phyloP scores from a whole-genome alignment of 108 stramenopile species.

The Fistulifera pelliculosa region DNA sequence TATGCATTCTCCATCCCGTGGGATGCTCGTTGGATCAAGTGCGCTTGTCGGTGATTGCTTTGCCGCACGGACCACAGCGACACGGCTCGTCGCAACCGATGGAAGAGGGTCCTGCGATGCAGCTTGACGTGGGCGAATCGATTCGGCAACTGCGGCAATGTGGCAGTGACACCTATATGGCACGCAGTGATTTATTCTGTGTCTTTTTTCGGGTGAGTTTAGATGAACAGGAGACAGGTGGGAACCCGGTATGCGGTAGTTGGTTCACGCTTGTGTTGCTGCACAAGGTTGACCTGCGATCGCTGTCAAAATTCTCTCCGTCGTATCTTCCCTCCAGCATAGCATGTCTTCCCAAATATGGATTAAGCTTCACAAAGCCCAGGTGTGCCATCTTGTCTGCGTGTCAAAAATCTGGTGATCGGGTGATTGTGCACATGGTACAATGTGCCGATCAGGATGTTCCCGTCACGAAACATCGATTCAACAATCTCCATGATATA shows the following conservation, averaged over 20 bases:
- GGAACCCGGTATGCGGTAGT: not conserved
- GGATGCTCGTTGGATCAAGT: conserved; percentile 40
- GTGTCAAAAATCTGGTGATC: conserved; percentile 2
- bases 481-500: conserved; percentile 29
- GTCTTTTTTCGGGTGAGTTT: conserved; percentile 16
- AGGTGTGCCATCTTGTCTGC: conserved; percentile 41
- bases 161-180: conserved; percentile 22
- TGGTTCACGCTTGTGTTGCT: conserved; percentile 29
- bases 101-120: not conserved
- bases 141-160: conserved; percentile 55
- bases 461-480: conserved; percentile 18
- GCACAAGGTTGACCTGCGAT: conserved; percentile 47
- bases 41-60: conserved; percentile 31
- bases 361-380: conserved; percentile 24
- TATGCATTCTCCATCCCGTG: conserved; percentile 49
- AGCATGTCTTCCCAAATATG: conserved; percentile 49
- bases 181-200: conserved; percentile 37
- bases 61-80: conserved; percentile 21
- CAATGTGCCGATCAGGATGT: conserved; percentile 12
- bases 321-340: conserved; percentile 43
- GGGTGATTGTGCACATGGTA: conserved; percentile 12
- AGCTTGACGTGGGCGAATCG: conserved; percentile 44
- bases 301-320: conserved; percentile 11
- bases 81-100: not conserved
- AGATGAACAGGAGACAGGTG: too few relatives aligned